These are phyloP conservation scores for Trichoderma citrinoviride DNA, from an alignment of 2,329 filamentous ascomycete species.

Conservation along the genomic window DNA sequence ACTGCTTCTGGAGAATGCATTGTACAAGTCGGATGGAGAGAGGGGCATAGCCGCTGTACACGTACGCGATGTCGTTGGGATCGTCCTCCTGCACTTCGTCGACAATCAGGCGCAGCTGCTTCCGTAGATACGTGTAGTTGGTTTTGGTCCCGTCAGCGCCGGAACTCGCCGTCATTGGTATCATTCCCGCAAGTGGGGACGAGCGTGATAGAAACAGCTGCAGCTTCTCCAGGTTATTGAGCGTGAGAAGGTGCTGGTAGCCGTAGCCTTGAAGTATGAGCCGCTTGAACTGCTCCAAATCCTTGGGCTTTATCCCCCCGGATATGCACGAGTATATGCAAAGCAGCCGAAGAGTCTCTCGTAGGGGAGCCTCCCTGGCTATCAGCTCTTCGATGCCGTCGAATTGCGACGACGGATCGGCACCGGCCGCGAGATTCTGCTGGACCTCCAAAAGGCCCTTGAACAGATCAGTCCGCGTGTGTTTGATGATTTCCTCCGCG, in stretches of 20 bases:
- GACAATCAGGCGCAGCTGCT: conserved; percentile 82
- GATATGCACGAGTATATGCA: conserved; percentile 90
- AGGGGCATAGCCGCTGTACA: conserved; percentile 95
- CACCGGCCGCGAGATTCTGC: conserved; percentile 88
- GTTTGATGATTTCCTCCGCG: conserved; percentile 92
- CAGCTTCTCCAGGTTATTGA: conserved; percentile 84
- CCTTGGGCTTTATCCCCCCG: conserved; percentile 82
- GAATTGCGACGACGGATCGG: conserved; percentile 84
- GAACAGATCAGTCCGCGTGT: conserved; percentile 86
- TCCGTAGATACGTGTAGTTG: conserved; percentile 86
- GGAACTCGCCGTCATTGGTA: conserved; percentile 62
- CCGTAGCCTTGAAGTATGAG: conserved; percentile 90
- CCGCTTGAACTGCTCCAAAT: conserved; percentile 85
- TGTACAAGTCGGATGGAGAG: conserved; percentile 89
- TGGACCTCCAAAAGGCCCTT: conserved; percentile 87
- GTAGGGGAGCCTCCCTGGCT: conserved; percentile 74
- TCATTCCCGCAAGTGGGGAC: conserved; percentile 75
- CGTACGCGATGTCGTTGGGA: conserved; percentile 93
- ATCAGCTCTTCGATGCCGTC: conserved; percentile 95
- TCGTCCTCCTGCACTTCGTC: conserved; percentile 96
- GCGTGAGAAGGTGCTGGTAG: conserved; percentile 88
- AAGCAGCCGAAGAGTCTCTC: conserved; percentile 78
- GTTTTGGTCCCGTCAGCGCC: conserved; percentile 66
- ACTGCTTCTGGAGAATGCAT: conserved; percentile 86
- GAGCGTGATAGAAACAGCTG: conserved; percentile 77